Conservation (phyloP, 805 yeast genomes). For the Debaryomyces maramus region DNA sequence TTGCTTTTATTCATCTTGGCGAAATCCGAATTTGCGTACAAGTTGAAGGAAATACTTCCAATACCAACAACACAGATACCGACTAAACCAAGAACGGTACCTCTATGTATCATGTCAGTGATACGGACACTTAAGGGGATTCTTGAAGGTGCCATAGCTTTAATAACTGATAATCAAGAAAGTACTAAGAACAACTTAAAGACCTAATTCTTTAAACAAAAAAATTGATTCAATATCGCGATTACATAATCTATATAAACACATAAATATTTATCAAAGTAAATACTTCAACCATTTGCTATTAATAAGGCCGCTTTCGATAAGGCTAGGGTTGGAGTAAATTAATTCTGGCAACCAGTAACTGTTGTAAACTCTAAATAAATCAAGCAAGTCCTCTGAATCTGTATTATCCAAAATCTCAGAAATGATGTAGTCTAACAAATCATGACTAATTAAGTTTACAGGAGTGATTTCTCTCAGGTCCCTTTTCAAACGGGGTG, state of each 20-base stretch:
- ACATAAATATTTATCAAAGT: conserved; percentile 20
- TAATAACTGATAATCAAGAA: background rate
- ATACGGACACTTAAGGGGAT: conserved; percentile 45
- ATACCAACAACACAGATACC: conserved; percentile 43
- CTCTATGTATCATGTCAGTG: conserved; percentile 44
- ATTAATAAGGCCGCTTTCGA: conserved; percentile 34
- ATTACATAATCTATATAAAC: conserved; percentile 10
- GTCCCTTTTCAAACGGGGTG: conserved; percentile 14
- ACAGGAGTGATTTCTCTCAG: conserved; percentile 22
- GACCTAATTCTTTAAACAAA: background rate
- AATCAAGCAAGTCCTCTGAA: conserved; percentile 14
- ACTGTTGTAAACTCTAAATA: conserved; percentile 37
- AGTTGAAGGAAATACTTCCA: conserved; percentile 40
- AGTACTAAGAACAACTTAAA: no score
- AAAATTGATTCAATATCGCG: background rate
- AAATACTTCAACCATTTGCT: conserved; percentile 41
- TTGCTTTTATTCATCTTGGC: conserved; percentile 42
- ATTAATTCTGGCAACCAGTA: conserved; percentile 43
- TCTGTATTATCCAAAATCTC: conserved; percentile 27
- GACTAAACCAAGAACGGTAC: conserved; percentile 40
- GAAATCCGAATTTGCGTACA: conserved; percentile 45
- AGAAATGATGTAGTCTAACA: conserved; percentile 31
- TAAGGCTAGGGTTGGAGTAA: conserved; percentile 41
- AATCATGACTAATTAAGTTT: conserved; percentile 32
- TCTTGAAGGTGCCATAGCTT: conserved; percentile 20